phyloP scores from a whole-genome alignment of 495 filamentous ascomycete genomes.

The Talaromyces stipitatus region DNA sequence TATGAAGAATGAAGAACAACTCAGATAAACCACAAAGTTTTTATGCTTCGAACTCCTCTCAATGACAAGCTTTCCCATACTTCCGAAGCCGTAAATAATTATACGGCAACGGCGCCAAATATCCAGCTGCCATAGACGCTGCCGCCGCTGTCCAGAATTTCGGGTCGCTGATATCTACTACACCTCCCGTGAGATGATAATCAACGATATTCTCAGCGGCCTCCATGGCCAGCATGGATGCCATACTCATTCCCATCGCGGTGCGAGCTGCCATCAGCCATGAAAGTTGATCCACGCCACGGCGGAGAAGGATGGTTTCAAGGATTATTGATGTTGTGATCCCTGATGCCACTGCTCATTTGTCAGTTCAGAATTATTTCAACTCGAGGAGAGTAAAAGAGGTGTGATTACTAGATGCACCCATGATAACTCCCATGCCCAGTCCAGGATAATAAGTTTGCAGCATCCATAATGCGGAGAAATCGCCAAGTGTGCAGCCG shows the following conservation, averaged over 20 bases:
- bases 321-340: constrained; percentile 36
- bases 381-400: background rate
- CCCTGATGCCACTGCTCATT: constrained; percentile 29
- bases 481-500: constrained; percentile 38
- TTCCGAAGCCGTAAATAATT: constrained; percentile 35
- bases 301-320: constrained; percentile 33
- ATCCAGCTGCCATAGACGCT: constrained; percentile 33
- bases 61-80: constrained; percentile 37
- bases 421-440: constrained; percentile 33
- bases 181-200: constrained; percentile 38
- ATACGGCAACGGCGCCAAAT: constrained; percentile 37
- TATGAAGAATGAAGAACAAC: no score
- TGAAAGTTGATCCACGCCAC: constrained; percentile 30
- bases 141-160: constrained; percentile 27
- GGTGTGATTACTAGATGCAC: constrained; percentile 22
- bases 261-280: constrained; percentile 29
- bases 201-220: constrained; percentile 36
- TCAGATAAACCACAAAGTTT: no score
- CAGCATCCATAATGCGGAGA: constrained; percentile 27
- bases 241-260: constrained; percentile 41
- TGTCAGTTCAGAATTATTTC: constrained; percentile 4
- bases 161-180: constrained; percentile 26
- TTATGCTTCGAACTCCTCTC: no score
- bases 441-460: constrained; percentile 30
- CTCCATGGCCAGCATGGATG: constrained; percentile 44